phyloP scores from a whole-genome alignment of 23 red algal species.

The Pyropia haitanensis region DNA sequence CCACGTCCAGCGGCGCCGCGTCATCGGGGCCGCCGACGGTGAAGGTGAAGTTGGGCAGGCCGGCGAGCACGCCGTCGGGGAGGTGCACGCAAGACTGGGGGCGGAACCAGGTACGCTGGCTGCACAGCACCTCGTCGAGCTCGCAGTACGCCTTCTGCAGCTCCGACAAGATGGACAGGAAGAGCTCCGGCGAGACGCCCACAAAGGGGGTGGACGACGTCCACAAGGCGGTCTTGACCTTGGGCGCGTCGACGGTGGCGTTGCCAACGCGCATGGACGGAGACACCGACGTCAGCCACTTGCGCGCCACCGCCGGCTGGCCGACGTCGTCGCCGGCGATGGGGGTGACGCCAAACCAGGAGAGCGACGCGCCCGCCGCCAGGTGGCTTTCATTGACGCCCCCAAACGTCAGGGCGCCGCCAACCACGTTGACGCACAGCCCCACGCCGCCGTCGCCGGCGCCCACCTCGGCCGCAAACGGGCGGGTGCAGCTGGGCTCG shows the following conservation, averaged over 20 bases:
- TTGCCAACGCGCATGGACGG: conserved; percentile 5
- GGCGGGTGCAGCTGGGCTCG: conserved; percentile 31
- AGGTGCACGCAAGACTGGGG: conserved; percentile 31
- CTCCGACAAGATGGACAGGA: conserved; percentile 20
- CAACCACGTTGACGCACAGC: too few species aligned
- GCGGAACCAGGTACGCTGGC: conserved; percentile 25
- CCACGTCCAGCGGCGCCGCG: conserved; percentile 11
- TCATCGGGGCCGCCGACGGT: neutral
- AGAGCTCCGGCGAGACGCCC: conserved; percentile 20
- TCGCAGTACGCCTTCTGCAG: conserved; percentile 47
- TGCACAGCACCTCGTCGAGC: conserved; percentile 20
- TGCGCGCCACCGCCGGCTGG: too few species aligned
- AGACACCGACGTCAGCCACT: too few species aligned
- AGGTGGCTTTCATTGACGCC: too few species aligned
- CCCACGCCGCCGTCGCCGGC: too few species aligned
- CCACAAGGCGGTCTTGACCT: conserved; percentile 29
- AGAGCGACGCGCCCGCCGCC: too few species aligned
- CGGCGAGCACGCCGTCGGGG: conserved; percentile 11
- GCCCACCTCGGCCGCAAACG: conserved; percentile 25
- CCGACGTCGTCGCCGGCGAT: too few species aligned
- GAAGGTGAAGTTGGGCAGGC: conserved; percentile 45
- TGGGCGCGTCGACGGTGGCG: conserved; percentile 12
- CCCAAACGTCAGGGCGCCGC: too few species aligned
- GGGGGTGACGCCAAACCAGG: too few species aligned
- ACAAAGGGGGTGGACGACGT: conserved; percentile 26